phyloP scores from a whole-genome alignment of 2,329 filamentous ascomycete species.

The Elsinoe perseae region DNA sequence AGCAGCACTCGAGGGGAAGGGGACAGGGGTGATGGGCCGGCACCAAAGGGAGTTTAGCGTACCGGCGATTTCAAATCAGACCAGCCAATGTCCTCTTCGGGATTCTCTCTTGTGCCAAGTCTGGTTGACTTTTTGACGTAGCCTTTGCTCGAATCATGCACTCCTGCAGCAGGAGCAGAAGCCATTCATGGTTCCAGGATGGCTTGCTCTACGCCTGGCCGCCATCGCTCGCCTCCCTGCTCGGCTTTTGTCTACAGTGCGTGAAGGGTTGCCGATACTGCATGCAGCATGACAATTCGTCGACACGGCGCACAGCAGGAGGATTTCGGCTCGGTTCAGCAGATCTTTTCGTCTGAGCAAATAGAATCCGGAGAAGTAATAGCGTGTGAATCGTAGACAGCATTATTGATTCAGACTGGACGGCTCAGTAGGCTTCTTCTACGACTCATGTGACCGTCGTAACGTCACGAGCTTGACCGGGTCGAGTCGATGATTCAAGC shows the following conservation, averaged over 20 bases:
- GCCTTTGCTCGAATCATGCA: slow-evolving; percentile 9
- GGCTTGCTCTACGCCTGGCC: slow-evolving; percentile 1
- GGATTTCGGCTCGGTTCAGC: not conserved
- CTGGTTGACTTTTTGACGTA: not conserved
- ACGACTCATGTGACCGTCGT: slow-evolving; percentile 10
- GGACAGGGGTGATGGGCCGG: slow-evolving; percentile 1
- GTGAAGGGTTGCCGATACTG: not conserved
- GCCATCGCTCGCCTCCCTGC: not conserved
- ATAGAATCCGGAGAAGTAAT: not conserved
- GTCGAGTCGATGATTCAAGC: not conserved
- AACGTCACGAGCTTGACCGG: slow-evolving; percentile 14
- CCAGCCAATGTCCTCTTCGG: slow-evolving; percentile 15
- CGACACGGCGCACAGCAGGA: not conserved
- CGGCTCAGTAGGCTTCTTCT: not conserved
- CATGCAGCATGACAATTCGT: slow-evolving; percentile 9
- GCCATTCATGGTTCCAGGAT: slow-evolving; percentile 8
- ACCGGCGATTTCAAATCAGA: slow-evolving; percentile 16
- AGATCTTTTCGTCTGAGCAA: not conserved
- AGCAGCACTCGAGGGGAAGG: slow-evolving; percentile 10
- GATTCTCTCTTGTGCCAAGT: slow-evolving; percentile 1
- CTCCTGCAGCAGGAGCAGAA: slow-evolving; percentile 10
- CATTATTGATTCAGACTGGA: slow-evolving; percentile 13
- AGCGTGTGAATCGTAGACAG: slow-evolving; percentile 8
- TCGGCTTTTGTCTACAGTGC: slow-evolving; percentile 11
- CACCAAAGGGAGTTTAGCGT: slow-evolving; percentile 13